Conservation (phyloP, 2,329 filamentous ascomycete species). For the Paecilomyces dactylethromorphus region DNA sequence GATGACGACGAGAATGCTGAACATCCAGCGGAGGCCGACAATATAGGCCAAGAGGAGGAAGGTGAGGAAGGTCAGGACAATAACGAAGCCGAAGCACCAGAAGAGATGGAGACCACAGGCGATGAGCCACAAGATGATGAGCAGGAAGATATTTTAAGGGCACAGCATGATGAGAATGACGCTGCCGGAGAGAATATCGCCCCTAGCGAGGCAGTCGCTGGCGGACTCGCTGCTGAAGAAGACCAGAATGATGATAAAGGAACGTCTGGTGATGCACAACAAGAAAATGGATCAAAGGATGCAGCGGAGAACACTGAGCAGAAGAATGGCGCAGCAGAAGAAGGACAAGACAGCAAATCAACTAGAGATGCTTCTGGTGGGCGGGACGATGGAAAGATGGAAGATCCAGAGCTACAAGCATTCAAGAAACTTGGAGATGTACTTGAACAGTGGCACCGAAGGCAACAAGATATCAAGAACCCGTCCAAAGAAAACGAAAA, state of each 20-base stretch:
- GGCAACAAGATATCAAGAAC: conserved; percentile 73
- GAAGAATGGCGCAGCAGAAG: conserved; percentile 35
- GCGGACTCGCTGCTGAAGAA: conserved; percentile 31
- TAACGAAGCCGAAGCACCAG: conserved; percentile 37
- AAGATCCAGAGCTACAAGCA: conserved; percentile 53
- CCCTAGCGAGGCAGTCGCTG: conserved; percentile 34
- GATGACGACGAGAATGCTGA: conserved; percentile 19
- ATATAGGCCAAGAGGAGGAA: conserved; percentile 35
- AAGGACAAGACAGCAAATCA: conserved; percentile 31
- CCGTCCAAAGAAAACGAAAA: conserved; percentile 49
- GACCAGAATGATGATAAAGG: conserved; percentile 37
- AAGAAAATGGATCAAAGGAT: conserved; percentile 38
- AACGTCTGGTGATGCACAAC: conserved; percentile 41
- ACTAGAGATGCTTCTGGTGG: conserved; percentile 30
- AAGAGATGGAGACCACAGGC: conserved; percentile 31
- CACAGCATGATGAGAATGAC: conserved; percentile 43
- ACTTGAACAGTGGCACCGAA: conserved; percentile 85
- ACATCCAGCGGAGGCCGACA: conserved; percentile 22
- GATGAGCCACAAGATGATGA: conserved; percentile 46
- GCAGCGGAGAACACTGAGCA: conserved; percentile 41
- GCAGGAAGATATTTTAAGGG: conserved; percentile 42
- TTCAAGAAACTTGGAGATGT: conserved; percentile 95
- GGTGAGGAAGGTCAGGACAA: conserved; percentile 22
- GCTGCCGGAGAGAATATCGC: conserved; percentile 50
- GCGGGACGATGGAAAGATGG: conserved; percentile 24